Evolutionary conservation across 768 basidiomycete genomes (phyloP), one percentile per base, ranked within the genome.

Genomic region (Trametes cubensis): DNA sequence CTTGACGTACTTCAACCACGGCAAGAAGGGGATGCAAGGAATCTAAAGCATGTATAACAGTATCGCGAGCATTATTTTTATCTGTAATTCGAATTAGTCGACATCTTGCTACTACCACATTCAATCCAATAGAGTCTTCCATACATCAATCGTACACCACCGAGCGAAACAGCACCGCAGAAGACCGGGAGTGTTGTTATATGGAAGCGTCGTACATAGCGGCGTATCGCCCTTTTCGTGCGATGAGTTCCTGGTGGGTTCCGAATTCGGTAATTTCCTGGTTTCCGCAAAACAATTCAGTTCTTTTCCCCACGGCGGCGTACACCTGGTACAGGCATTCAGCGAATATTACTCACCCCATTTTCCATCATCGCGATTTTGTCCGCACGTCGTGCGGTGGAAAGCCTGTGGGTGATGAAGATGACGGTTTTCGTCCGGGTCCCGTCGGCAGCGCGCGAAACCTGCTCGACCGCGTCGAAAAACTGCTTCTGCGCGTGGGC

Each of bases 341-440:
- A 34, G 34, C 34, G 11, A 11, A 34, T 34, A 34, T 11, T 11
- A 34, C 80, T 62, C 66, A 82, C 81, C 59, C 90, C 90, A 68
- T 82, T 81, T 67, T 92, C 87, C 88, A 92, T 90, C 86, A 92
- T 89, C 45, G 89, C 90, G 65, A 92, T 84, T 75, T 91, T 92
- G 77, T 94, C 90, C 64, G 92, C 92, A 45, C 89, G 84, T 3
- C 90, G 86, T 20, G 91, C 90, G 47, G 88, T 89, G 25, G 88
- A 85, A 61, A 94, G 81, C 62, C 89, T 83, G 75, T 94, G 92
- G 6, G 92, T 93, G 69, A 93, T 90, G 75, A 89, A 92, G 39
- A 94, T 82, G 65, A 91, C 85, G 3, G 88, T 89, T 75, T 91
- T 91, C 20, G 75, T 79, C 68, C 79, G 78, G 70, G 81, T 79